phyloP scores from a whole-genome alignment of 805 yeast species.

The Alloascoidea africana region DNA sequence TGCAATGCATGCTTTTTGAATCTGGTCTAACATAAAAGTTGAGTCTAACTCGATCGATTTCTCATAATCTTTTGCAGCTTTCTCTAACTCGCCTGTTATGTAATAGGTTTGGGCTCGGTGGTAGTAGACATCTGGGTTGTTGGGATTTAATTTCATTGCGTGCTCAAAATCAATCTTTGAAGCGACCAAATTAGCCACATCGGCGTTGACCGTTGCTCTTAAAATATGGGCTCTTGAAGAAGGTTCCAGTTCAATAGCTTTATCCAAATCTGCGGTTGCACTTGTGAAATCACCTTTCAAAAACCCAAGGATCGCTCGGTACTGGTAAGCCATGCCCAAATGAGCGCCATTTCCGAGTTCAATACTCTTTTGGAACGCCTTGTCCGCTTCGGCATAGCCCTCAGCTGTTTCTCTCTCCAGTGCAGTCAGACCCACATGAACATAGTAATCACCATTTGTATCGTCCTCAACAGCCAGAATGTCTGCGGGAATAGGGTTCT shows the following conservation, averaged over 20 bases:
- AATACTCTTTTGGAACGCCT: constrained; percentile 21
- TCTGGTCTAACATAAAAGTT: constrained; percentile 66
- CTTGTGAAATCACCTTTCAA: constrained; percentile 56
- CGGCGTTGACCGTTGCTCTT: constrained; percentile 74
- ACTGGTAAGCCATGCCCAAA: constrained; percentile 67
- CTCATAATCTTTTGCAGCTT: constrained; percentile 62
- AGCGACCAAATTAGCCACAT: constrained; percentile 46
- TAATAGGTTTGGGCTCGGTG: constrained; percentile 90
- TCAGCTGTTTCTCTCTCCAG: constrained; percentile 31
- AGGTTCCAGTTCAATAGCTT: constrained; percentile 52
- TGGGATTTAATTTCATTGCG: constrained; percentile 56
- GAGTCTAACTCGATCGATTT: constrained; percentile 65
- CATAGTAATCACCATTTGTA: constrained; percentile 11
- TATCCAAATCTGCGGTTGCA: constrained; percentile 49
- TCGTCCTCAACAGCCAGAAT: constrained; percentile 12
- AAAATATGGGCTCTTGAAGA: constrained; percentile 65
- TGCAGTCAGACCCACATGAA: constrained; percentile 9
- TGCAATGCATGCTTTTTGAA: constrained; percentile 85
- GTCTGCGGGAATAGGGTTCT: neutral
- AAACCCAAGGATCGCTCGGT: constrained; percentile 70
- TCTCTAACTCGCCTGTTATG: constrained; percentile 55
- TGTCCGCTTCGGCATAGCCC: constrained; percentile 48
- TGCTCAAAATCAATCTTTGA: constrained; percentile 52
- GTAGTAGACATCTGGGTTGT: constrained; percentile 73
- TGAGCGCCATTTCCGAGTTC: constrained; percentile 14